These are phyloP conservation scores for Ganoderma leucocontextum DNA, from an alignment of 1,284 basidiomycete species.

Conservation along the genomic window DNA sequence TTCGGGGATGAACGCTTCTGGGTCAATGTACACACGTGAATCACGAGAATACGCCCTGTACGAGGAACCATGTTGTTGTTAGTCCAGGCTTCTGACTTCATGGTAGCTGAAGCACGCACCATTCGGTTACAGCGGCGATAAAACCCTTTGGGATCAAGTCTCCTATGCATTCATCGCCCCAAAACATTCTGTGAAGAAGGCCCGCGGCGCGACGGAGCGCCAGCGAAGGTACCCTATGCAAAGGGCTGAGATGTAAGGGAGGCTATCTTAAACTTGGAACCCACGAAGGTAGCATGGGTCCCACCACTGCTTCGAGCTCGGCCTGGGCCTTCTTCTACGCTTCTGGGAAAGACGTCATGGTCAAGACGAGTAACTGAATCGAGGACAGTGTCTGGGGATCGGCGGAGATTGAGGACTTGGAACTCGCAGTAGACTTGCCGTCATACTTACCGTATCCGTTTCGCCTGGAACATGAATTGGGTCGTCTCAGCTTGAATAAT, in stretches of 20 bases:
- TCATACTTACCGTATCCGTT: neutral
- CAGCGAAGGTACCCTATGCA: conserved; percentile 37
- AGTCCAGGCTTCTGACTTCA: neutral
- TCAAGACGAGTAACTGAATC: conserved; percentile 31
- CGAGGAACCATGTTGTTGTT: neutral
- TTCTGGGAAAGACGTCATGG: conserved; percentile 34
- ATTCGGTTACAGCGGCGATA: conserved; percentile 19
- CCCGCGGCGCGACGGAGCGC: conserved; percentile 31
- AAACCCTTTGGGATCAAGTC: conserved; percentile 30
- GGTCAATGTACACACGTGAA: conserved; percentile 17
- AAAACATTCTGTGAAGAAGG: conserved; percentile 23
- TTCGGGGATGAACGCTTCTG: conserved; percentile 35
- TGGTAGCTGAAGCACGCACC: conserved; percentile 11
- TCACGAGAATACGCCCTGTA: conserved; percentile 14
- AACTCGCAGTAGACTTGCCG: neutral
- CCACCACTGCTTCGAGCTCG: conserved; percentile 37
- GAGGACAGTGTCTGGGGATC: conserved; percentile 16
- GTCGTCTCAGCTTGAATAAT: neutral
- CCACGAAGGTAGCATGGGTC: conserved; percentile 31
- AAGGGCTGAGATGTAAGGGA: conserved; percentile 38
- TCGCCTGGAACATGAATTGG: neutral
- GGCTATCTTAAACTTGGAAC: conserved; percentile 29
- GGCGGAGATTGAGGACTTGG: neutral
- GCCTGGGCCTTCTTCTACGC: conserved; percentile 35
- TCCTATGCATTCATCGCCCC: conserved; percentile 32